Conservation (phyloP, 2,329 filamentous ascomycete genomes). For the Penicillium paneum region DNA sequence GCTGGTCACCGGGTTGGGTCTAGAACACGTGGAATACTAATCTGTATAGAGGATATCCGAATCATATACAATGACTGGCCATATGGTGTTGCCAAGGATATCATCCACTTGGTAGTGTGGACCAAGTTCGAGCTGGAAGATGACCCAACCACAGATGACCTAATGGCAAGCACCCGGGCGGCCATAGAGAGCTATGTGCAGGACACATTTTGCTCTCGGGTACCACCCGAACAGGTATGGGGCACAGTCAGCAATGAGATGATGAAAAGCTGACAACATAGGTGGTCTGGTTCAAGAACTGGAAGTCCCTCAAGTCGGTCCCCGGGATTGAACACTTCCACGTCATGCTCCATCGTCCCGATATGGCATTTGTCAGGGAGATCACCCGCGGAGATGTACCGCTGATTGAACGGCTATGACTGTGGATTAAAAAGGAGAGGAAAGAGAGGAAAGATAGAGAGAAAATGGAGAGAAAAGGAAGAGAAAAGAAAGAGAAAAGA, state of each 20-base stretch:
- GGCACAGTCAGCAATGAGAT: slow-evolving; percentile 25
- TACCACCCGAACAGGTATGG: slow-evolving; percentile 39
- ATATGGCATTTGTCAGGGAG: slow-evolving; percentile 63
- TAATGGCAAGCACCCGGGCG: slow-evolving; percentile 61
- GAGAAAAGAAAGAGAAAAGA: not conserved
- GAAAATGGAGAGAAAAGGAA: too few relatives aligned
- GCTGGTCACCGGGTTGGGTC: slow-evolving; percentile 6
- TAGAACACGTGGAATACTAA: not conserved
- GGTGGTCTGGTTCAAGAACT: slow-evolving; percentile 91
- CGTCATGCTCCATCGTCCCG: slow-evolving; percentile 80
- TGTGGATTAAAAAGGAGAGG: not conserved
- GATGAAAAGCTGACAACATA: slow-evolving; percentile 24
- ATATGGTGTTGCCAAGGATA: slow-evolving; percentile 74
- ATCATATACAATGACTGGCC: slow-evolving; percentile 92
- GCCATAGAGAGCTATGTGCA: slow-evolving; percentile 70
- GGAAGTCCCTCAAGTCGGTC: slow-evolving; percentile 78
- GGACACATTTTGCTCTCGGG: slow-evolving; percentile 57
- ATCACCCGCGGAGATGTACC: slow-evolving; percentile 74
- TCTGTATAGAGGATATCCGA: slow-evolving; percentile 58
- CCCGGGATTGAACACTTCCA: slow-evolving; percentile 91
- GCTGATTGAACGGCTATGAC: slow-evolving; percentile 50
- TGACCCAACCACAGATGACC: slow-evolving; percentile 61
- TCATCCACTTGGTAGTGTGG: slow-evolving; percentile 88
- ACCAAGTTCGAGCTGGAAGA: slow-evolving; percentile 80
- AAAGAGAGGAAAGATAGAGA: not conserved